Evolutionary conservation across 495 filamentous ascomycete species (phyloP).

Genomic region (Aspergillus indologenus): DNA sequence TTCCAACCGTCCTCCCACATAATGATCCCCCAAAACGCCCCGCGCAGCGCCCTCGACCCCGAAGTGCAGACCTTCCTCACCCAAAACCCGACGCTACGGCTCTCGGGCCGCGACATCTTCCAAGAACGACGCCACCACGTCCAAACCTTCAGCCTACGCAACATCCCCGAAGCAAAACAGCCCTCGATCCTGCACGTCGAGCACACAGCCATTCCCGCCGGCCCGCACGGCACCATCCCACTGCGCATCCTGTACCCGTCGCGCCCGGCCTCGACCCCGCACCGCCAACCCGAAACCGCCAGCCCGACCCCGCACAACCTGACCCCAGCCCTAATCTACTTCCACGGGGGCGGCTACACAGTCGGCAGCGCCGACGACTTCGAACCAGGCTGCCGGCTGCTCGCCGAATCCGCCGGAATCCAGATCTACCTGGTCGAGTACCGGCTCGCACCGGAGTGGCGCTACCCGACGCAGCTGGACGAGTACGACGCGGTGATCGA

Average conservation of each 20-base stretch:
- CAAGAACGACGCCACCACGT: constrained; percentile 29
- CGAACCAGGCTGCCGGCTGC: constrained; percentile 33
- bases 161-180: not conserved
- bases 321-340: constrained; percentile 24
- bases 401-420: constrained; percentile 26
- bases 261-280: not conserved
- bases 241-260: constrained; percentile 31
- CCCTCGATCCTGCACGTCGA: constrained; percentile 25
- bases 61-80: constrained; percentile 8
- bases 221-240: constrained; percentile 35
- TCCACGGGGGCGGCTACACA: constrained; percentile 38
- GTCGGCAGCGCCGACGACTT: constrained; percentile 37
- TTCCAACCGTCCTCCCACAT: not conserved
- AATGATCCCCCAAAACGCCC: constrained; percentile 6
- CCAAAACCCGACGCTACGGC: not conserved
- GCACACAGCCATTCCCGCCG: constrained; percentile 30
- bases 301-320: not conserved
- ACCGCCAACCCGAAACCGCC: no score
- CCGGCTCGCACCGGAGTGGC: constrained; percentile 29
- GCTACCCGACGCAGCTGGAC: constrained; percentile 27
- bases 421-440: constrained; percentile 30
- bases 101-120: constrained; percentile 23
- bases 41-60: constrained; percentile 8
- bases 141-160: constrained; percentile 31
- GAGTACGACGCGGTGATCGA: constrained; percentile 19